Base-by-base conservation (phyloP, 164 flowering plant genomes). In the Protea cynaroides region DNA sequence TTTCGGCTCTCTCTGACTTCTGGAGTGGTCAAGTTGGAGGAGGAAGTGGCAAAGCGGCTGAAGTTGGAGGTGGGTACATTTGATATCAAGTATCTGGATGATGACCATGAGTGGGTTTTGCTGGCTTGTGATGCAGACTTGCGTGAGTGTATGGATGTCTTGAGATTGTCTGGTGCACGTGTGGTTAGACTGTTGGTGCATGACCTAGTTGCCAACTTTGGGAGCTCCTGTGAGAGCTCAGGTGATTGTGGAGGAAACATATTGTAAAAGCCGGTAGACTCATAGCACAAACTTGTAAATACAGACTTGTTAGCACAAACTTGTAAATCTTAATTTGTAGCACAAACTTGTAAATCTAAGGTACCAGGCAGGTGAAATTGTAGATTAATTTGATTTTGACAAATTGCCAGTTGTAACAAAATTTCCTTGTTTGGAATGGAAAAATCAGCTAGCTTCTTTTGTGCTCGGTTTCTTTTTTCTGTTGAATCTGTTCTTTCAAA, bases 221-320 rank as follows among this genome's bases (percentile, higher is more conserved):
- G 97, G 15, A 91, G 99, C 78, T 95, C 97, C 3, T 86, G 89
- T 64, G 99, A 86, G 78, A 95, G 96, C 81, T 80, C 88, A 5
- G 89, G 88, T 37, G 83, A 77, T 53, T 78, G 71, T 74, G 44
- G 70, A 71, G 37, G n/a, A 24, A 22, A 58, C 57, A 56, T 63
- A 17, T 57, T 65, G 75, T 67, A 67, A 50, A 50, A 76, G 59
- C 52, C 69, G 46, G 29, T 37, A 19, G 54, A n/a, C 19, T n/a
- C 64, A 59, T 61, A 59, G 57, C 43, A 37, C 23, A 25, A 71
- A 77, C 73, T 71, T 72, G 67, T 65, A 69, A 62, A 36, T 37
- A 37, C 34, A 59, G 40, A 34, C 24, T n/a, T n/a, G 38, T 71
- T 71, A 64, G 70, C 34, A 59, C 56, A 53, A 69, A 69, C 40